phyloP scores from a whole-genome alignment of 257 asterid genomes.

The Solanum sitiens region DNA sequence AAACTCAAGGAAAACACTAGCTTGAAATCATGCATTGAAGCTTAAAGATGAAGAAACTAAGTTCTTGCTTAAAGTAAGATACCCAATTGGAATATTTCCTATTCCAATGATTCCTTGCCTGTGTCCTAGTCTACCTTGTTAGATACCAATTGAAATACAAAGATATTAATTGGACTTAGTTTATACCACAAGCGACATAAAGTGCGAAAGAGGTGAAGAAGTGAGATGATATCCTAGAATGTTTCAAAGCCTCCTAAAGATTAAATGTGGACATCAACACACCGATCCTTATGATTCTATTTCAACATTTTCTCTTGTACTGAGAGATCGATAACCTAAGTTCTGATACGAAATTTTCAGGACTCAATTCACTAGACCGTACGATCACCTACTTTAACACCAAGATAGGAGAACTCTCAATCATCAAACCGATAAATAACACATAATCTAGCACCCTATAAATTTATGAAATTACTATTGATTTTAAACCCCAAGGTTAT shows the following conservation, averaged over 20 bases:
- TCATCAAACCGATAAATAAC: background rate
- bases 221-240: background rate
- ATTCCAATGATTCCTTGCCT: background rate
- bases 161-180: too few relatives aligned
- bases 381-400: background rate
- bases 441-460: background rate
- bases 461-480: background rate
- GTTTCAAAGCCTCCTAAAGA: background rate
- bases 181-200: background rate
- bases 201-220: background rate
- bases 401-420: background rate
- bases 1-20: background rate
- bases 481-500: background rate
- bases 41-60: background rate
- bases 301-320: too few relatives aligned
- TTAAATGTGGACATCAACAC: background rate
- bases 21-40: background rate
- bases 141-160: too few relatives aligned
- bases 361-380: background rate
- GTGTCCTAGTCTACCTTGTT: background rate
- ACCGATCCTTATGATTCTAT: background rate
- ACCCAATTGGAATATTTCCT: too few relatives aligned
- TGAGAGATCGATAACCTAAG: too few relatives aligned
- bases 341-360: too few relatives aligned
- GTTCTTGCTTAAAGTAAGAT: background rate